Evolutionary conservation across 176 grass and related monocot species (phyloP).

Genomic region (Cymbopogon citratus): DNA sequence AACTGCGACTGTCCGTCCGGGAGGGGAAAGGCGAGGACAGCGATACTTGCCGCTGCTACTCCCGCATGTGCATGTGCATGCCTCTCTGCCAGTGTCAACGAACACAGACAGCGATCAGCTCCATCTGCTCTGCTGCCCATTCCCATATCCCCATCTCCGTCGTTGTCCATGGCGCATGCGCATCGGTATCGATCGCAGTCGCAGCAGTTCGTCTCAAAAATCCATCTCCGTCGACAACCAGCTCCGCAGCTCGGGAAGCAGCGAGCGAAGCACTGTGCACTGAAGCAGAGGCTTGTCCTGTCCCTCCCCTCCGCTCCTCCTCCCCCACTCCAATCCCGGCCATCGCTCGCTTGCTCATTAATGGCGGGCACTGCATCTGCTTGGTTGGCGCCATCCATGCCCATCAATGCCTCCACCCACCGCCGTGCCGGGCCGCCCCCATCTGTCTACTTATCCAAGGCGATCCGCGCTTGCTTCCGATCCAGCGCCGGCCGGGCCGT

Average conservation of each 20-base stretch:
- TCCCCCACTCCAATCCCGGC: not conserved
- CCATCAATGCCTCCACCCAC: slow-evolving; percentile 51
- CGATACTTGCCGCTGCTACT: no score
- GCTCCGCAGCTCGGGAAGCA: not conserved
- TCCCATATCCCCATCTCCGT: not conserved
- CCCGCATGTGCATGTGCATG: no score
- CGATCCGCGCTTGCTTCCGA: slow-evolving; percentile 9
- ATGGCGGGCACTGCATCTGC: slow-evolving; percentile 35
- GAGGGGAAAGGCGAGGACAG: no score
- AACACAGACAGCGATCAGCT: no score
- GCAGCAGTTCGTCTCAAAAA: not conserved
- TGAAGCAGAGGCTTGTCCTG: not conserved
- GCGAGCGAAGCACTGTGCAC: not conserved
- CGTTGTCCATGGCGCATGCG: not conserved
- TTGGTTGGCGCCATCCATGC: slow-evolving; percentile 29
- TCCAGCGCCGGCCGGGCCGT: not conserved
- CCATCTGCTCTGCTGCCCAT: no score
- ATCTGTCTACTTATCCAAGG: slow-evolving; percentile 6
- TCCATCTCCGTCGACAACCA: not conserved
- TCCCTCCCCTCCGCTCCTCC: not conserved
- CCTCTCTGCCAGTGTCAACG: no score
- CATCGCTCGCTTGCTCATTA: slow-evolving; percentile 30
- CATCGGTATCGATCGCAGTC: not conserved
- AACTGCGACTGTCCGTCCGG: not conserved
- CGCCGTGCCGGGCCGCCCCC: not conserved